Evolutionary conservation across 2,329 filamentous ascomycete genomes (phyloP).

Genomic region (Lasiodiplodia sp.): DNA sequence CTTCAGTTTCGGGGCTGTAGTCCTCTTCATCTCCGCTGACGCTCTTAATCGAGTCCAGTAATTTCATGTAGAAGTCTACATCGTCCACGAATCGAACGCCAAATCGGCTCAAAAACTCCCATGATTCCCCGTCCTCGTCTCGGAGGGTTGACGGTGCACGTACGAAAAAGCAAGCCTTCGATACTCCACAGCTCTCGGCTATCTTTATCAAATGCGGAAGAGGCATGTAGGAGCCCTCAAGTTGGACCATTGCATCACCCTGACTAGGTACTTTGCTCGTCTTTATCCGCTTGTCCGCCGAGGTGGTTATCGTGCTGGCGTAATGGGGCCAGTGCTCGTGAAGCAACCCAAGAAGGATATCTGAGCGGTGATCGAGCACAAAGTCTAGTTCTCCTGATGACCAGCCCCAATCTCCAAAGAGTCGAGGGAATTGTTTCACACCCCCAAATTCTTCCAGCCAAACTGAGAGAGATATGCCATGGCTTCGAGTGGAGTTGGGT

Average conservation of each 20-base stretch:
- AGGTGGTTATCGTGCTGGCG: too few species aligned
- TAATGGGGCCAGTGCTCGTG: too few species aligned
- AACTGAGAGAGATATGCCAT: not conserved
- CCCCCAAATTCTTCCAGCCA: slow-evolving; percentile 12
- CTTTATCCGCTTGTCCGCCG: too few species aligned
- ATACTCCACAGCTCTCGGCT: not conserved
- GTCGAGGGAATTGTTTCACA: too few species aligned
- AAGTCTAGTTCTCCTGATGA: too few species aligned
- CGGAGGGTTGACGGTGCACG: not conserved
- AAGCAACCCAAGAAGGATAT: not conserved
- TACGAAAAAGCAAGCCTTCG: not conserved
- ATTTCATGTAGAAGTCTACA: not conserved
- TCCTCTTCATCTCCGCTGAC: not conserved
- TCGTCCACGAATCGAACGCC: not conserved
- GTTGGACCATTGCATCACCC: not conserved
- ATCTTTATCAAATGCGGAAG: not conserved
- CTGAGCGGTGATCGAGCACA: not conserved
- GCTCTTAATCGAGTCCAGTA: not conserved
- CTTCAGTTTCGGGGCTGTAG: too few species aligned
- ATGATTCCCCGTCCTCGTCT: not conserved
- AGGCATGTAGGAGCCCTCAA: not conserved
- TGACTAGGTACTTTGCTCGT: too few species aligned
- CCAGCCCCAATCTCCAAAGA: too few species aligned
- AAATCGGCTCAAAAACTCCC: not conserved
- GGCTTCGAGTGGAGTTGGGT: not conserved